These are phyloP conservation scores for Geranomyces variabilis DNA, from an alignment of 192 early-diverging fungal genomes.

Conservation along the genomic window DNA sequence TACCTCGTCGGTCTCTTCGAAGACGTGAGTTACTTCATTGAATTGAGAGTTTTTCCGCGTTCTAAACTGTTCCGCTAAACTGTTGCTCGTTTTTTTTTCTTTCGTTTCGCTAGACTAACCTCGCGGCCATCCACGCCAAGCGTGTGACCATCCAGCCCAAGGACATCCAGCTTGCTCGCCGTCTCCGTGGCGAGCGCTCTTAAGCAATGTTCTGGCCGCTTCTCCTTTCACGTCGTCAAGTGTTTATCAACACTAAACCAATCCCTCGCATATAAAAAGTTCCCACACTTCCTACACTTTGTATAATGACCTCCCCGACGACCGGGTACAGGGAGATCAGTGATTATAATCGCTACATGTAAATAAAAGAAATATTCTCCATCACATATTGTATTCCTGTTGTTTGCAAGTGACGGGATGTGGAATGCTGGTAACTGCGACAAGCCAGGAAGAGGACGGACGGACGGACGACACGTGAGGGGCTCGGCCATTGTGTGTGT, in stretches of 20 bases:
- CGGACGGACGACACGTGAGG: no score
- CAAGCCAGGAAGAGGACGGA: no score
- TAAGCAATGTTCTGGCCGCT: conserved; percentile 1
- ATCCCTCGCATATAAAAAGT: not conserved
- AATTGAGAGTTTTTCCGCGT: not conserved
- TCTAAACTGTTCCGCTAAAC: not conserved
- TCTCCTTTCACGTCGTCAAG: not conserved
- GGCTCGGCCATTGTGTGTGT: no score
- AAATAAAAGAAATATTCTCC: no score
- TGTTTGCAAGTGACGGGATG: no score
- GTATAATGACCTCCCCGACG: no score
- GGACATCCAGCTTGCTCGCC: conserved; percentile 96
- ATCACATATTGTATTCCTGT: no score
- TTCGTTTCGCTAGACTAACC: conserved; percentile 67
- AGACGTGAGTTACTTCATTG: not conserved
- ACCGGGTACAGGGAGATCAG: no score
- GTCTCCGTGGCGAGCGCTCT: conserved; percentile 71
- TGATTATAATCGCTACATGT: no score
- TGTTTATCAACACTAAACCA: not conserved
- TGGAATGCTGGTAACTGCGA: no score
- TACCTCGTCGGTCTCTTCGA: conserved; percentile 74
- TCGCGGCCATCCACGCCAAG: conserved; percentile 99
- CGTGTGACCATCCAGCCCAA: conserved; percentile 99
- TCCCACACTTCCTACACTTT: no score
- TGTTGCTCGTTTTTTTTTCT: conserved; percentile 46